Conservation (phyloP, 1,284 basidiomycete genomes). For the Cryptococcus sp. region DNA sequence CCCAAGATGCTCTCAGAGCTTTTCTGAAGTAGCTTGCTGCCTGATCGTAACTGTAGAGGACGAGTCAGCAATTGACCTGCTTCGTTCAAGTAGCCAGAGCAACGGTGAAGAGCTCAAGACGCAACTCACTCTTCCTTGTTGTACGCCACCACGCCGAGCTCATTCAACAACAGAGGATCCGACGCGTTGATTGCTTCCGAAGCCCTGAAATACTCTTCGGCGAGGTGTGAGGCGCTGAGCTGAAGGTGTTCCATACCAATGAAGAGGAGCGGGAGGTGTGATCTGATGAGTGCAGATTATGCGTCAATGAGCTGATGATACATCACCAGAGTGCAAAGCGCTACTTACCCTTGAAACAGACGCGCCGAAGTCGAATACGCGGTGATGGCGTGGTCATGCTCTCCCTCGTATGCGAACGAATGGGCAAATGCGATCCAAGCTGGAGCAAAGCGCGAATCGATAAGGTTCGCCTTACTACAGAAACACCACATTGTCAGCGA, state of each 20-base stretch:
- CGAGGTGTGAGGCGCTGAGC: constrained; percentile 77
- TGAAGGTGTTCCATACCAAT: constrained; percentile 98
- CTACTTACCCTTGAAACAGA: constrained; percentile 84
- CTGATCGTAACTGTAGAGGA: constrained; percentile 56
- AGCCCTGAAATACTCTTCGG: constrained; percentile 82
- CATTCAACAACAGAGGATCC: constrained; percentile 89
- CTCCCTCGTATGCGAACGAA: constrained; percentile 93
- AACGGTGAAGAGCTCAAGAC: background rate
- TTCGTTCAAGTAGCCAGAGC: background rate
- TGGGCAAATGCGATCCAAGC: constrained; percentile 98
- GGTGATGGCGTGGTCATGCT: constrained; percentile 97
- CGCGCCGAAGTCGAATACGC: constrained; percentile 95
- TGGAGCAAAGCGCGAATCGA: constrained; percentile 93
- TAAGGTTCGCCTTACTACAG: constrained; percentile 85
- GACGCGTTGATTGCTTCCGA: constrained; percentile 75
- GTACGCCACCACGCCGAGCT: constrained; percentile 89
- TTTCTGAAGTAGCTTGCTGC: constrained; percentile 71
- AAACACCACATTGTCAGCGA: constrained; percentile 13
- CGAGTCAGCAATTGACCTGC: constrained; percentile 3
- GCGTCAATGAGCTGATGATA: background rate
- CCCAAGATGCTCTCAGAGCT: constrained; percentile 71
- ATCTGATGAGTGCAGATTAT: constrained; percentile 57
- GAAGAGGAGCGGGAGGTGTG: constrained; percentile 90
- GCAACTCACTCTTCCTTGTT: constrained; percentile 73
- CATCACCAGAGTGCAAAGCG: constrained; percentile 3